Conservation (phyloP, 148 eudicot species). For the Amaranthus hypochondriacus region DNA sequence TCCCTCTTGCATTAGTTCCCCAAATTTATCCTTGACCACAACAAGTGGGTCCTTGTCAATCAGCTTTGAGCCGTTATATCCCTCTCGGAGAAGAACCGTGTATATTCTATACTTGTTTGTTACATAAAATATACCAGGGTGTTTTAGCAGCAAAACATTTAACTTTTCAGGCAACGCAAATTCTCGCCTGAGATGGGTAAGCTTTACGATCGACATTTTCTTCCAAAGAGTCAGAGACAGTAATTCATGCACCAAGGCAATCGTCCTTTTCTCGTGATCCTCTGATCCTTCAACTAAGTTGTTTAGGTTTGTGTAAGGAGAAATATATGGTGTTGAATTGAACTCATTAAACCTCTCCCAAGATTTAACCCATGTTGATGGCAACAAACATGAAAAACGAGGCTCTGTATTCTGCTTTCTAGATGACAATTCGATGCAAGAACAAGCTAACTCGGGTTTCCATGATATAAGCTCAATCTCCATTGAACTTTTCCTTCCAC, state of each 20-base stretch:
- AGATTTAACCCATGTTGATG: slow-evolving; percentile 73
- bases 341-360: slow-evolving; percentile 79
- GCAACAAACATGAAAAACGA: slow-evolving; percentile 64
- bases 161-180: slow-evolving; percentile 68
- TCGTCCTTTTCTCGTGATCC: slow-evolving; percentile 73
- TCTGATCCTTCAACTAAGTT: slow-evolving; percentile 58
- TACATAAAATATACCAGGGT: slow-evolving; percentile 89
- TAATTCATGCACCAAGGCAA: slow-evolving; percentile 74
- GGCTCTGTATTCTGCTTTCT: slow-evolving; percentile 43
- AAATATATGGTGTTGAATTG: slow-evolving; percentile 74
- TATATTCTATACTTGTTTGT: slow-evolving; percentile 75
- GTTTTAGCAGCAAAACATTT: slow-evolving; percentile 67
- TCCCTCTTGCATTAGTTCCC: slow-evolving; percentile 90
- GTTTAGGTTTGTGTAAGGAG: slow-evolving; percentile 52
- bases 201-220: slow-evolving; percentile 69
- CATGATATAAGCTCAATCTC: slow-evolving; percentile 81
- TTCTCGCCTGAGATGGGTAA: slow-evolving; percentile 70
- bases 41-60: slow-evolving; percentile 78
- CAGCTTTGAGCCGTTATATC: slow-evolving; percentile 65
- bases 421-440: slow-evolving; percentile 53
- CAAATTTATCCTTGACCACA: slow-evolving; percentile 79
- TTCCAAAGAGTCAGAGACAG: slow-evolving; percentile 84
- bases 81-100: slow-evolving; percentile 81
- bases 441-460: slow-evolving; percentile 63
- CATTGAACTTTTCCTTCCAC: slow-evolving; percentile 76